A percentile compares a stretch with the other conserved stretches of the same genome.
phyloP scores from a whole-genome alignment of 176 grass and related monocot species.

The Musa beccarii region DNA sequence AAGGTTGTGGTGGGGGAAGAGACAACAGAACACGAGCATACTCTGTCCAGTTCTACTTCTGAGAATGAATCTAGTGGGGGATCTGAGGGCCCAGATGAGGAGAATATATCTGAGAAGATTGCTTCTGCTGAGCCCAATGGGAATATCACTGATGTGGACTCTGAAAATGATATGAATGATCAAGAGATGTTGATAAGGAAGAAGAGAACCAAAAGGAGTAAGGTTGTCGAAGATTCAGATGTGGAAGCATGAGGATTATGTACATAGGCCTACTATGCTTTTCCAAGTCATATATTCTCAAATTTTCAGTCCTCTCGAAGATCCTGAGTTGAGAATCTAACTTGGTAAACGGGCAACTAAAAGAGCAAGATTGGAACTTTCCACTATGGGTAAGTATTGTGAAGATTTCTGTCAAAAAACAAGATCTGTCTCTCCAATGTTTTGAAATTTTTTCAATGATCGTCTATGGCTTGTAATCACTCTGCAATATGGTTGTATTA shows the following conservation, averaged over 20 bases:
- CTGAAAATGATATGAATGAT: slow-evolving; percentile 37
- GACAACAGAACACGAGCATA: slow-evolving; percentile 27
- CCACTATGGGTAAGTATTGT: too few species aligned
- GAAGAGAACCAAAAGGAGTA: slow-evolving; percentile 53
- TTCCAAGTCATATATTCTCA: too few species aligned
- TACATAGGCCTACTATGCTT: neutral
- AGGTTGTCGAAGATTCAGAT: slow-evolving; percentile 60
- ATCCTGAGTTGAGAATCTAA: too few species aligned
- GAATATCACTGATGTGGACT: slow-evolving; percentile 31
- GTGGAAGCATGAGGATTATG: slow-evolving; percentile 23
- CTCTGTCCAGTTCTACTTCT: slow-evolving; percentile 28
- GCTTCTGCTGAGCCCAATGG: neutral
- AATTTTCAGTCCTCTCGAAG: too few species aligned
- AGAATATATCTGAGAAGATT: slow-evolving; percentile 30
- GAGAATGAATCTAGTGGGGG: slow-evolving; percentile 37
- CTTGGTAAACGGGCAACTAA: too few species aligned
- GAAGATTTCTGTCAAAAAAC: too few species aligned
- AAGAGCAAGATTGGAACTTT: too few species aligned
- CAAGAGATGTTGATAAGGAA: slow-evolving; percentile 35
- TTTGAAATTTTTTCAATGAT: too few species aligned
- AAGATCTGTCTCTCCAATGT: too few species aligned
- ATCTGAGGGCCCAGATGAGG: slow-evolving; percentile 33
- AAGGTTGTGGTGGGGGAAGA: slow-evolving; percentile 27
- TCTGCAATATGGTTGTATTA: too few species aligned
- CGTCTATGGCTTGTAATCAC: too few species aligned